Percentiles rank a stretch among this genome's conserved stretches.
Conservation (phyloP, 2,329 filamentous ascomycete genomes). For the Penicillium hordei region DNA sequence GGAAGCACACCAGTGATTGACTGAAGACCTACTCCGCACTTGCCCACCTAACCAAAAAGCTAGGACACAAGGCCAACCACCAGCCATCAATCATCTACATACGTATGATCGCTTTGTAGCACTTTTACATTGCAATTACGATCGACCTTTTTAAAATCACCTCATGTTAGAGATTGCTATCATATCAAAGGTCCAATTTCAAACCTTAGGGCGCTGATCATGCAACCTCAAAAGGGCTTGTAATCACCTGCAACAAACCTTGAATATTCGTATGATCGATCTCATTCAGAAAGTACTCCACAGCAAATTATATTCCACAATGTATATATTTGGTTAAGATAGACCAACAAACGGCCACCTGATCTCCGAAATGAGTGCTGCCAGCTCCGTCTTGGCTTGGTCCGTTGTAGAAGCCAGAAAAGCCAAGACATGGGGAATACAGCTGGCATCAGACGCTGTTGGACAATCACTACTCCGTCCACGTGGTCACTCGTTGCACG, state of each 20-base stretch:
- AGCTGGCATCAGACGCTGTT: not conserved
- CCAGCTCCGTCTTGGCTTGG: not conserved
- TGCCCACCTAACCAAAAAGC: not conserved
- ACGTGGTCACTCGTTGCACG: slow-evolving; percentile 1
- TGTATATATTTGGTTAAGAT: not conserved
- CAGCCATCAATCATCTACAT: not conserved
- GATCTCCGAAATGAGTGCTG: not conserved
- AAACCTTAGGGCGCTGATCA: not conserved
- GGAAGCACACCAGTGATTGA: not conserved
- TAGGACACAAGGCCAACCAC: not conserved
- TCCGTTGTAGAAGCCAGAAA: not conserved
- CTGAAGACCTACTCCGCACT: not conserved
- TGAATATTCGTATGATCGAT: not conserved
- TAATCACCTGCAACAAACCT: not conserved
- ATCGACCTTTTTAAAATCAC: not conserved
- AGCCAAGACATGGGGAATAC: slow-evolving; percentile 2
- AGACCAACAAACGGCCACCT: not conserved
- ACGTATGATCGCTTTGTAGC: not conserved
- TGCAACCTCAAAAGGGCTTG: not conserved
- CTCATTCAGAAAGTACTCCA: not conserved
- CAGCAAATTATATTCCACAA: not conserved
- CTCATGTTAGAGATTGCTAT: not conserved
- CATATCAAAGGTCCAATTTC: not conserved
- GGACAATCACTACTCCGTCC: not conserved
- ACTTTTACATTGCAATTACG: not conserved